A percentile compares a stretch with the other conserved stretches of the same genome.
These are phyloP conservation scores for Phaeosphaeriaceae sp. DNA, from an alignment of 2,329 filamentous ascomycete species.

Conservation along the genomic window DNA sequence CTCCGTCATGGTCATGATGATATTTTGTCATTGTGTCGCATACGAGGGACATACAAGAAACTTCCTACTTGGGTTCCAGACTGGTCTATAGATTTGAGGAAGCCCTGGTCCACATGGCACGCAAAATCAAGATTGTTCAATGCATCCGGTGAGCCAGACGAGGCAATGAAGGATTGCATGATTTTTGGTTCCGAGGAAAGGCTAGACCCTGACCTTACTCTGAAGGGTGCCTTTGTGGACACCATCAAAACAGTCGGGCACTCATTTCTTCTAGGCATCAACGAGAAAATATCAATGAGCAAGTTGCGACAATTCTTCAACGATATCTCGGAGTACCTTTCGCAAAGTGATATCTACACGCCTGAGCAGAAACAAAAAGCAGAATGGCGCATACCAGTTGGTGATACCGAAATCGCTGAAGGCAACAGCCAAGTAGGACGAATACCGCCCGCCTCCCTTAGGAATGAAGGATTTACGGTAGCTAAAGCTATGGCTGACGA, in stretches of 20 bases:
- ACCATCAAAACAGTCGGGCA: conserved; percentile 5
- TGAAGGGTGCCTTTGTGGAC: conserved; percentile 5
- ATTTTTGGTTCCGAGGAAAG: not conserved
- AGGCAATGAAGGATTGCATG: not conserved
- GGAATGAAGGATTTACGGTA: not conserved
- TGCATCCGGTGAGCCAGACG: conserved; percentile 2
- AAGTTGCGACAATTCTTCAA: not conserved
- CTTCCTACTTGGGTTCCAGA: conserved; percentile 22
- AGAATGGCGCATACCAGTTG: conserved; percentile 17
- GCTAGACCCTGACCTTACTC: not conserved
- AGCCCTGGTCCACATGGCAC: conserved; percentile 6
- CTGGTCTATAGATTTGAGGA: conserved; percentile 9
- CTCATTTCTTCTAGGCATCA: conserved; percentile 1
- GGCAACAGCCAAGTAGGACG: conserved; percentile 1
- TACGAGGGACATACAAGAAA: conserved; percentile 2
- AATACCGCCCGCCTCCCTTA: conserved; percentile 1
- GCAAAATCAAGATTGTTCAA: conserved; percentile 2
- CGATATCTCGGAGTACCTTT: conserved; percentile 6
- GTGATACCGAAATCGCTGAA: conserved; percentile 11
- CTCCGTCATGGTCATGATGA: conserved; percentile 10
- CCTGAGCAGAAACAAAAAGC: conserved; percentile 7
- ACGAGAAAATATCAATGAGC: conserved; percentile 2
- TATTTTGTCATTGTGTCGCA: conserved; percentile 1
- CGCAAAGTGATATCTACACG: conserved; percentile 4
- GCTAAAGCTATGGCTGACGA: not conserved